A percentile compares a stretch with the other conserved stretches of the same genome.
Conservation (phyloP, 2,329 filamentous ascomycete genomes). For the Paecilomyces formosus region DNA sequence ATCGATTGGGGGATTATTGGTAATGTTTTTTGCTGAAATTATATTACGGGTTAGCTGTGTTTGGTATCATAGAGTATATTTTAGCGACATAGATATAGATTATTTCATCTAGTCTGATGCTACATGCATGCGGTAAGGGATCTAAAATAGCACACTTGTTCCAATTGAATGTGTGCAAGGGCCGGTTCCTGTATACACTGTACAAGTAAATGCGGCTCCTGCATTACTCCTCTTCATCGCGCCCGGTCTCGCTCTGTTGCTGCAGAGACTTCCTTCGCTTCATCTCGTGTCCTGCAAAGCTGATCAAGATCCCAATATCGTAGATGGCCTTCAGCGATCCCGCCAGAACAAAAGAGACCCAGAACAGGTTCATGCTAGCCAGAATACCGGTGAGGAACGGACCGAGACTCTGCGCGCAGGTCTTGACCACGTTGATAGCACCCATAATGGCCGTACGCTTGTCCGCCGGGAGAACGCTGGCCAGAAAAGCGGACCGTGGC, state of each 20-base stretch:
- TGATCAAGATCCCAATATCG: constrained; percentile 50
- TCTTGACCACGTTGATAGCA: constrained; percentile 62
- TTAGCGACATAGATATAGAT: no score
- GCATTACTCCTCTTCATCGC: neutral
- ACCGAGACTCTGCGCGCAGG: constrained; percentile 53
- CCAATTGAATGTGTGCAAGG: no score
- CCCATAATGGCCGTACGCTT: constrained; percentile 69
- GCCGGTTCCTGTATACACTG: neutral
- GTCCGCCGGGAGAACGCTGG: constrained; percentile 54
- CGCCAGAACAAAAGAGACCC: constrained; percentile 57
- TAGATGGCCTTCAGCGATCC: constrained; percentile 56
- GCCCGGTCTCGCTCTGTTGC: neutral
- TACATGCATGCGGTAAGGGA: no score
- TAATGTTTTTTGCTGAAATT: neutral
- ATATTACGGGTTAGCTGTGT: neutral
- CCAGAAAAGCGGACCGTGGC: constrained; percentile 62
- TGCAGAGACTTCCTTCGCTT: neutral
- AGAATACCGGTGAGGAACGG: constrained; percentile 59
- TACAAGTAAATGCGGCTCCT: neutral
- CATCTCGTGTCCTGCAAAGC: constrained; percentile 34
- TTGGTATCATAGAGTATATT: no score
- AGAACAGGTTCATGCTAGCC: constrained; percentile 49
- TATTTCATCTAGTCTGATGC: no score
- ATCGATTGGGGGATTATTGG: no score
- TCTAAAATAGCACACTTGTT: no score